phyloP scores from a whole-genome alignment of 257 asterid genomes.

The Ocimum tenuiflorum region DNA sequence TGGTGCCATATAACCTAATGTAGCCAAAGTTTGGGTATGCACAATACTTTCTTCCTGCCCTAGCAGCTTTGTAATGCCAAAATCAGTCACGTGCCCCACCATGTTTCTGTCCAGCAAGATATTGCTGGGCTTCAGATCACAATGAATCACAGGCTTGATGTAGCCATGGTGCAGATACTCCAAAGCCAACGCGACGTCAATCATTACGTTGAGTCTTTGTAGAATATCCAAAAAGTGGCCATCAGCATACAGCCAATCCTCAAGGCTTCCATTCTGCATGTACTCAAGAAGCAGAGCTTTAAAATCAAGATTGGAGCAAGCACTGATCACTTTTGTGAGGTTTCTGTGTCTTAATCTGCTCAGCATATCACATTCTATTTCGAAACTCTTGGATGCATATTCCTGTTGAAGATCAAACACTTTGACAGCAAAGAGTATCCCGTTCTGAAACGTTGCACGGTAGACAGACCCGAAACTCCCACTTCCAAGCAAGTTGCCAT shows the following conservation, averaged over 20 bases:
- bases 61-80: slow-evolving; percentile 16
- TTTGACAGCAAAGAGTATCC: slow-evolving; percentile 19
- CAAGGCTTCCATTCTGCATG: slow-evolving; percentile 21
- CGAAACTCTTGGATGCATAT: slow-evolving; percentile 19
- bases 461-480: slow-evolving; percentile 26
- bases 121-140: slow-evolving; percentile 24
- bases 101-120: slow-evolving; percentile 15
- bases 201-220: slow-evolving; percentile 19
- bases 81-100: slow-evolving; percentile 20
- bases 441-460: slow-evolving; percentile 1
- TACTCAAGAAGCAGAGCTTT: slow-evolving; percentile 22
- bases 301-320: slow-evolving; percentile 23
- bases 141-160: slow-evolving; percentile 16
- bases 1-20: slow-evolving; percentile 24
- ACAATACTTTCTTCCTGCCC: slow-evolving; percentile 11
- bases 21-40: slow-evolving; percentile 19
- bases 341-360: slow-evolving; percentile 23
- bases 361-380: slow-evolving; percentile 17
- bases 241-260: slow-evolving; percentile 18
- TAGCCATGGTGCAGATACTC: slow-evolving; percentile 23
- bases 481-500: slow-evolving; percentile 18
- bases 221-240: neutral
- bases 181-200: slow-evolving; percentile 23
- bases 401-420: slow-evolving; percentile 20
- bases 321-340: slow-evolving; percentile 19